Evolutionary conservation across 2,329 filamentous ascomycete species (phyloP).

Genomic region (Trichoderma lentiforme): DNA sequence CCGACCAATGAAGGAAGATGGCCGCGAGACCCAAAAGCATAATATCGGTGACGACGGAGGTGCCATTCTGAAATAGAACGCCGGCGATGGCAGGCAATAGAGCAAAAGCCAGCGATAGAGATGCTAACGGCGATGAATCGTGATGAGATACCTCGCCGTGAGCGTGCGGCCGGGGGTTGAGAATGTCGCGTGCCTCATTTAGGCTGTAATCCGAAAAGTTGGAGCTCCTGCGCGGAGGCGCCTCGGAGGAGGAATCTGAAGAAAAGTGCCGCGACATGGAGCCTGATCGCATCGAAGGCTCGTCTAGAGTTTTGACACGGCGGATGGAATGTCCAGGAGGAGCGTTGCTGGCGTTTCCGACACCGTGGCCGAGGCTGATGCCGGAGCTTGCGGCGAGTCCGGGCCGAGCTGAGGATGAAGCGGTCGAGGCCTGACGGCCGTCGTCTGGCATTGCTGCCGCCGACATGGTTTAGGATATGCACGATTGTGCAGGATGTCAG

Average conservation of each 20-base stretch:
- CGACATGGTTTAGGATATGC: constrained; percentile 9
- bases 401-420: not conserved
- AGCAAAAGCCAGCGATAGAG: constrained; percentile 76
- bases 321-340: constrained; percentile 38
- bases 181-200: constrained; percentile 65
- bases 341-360: not conserved
- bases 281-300: constrained; percentile 26
- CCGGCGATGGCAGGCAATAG: constrained; percentile 83
- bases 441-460: constrained; percentile 23
- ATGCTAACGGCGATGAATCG: constrained; percentile 70
- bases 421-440: constrained; percentile 15
- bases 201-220: constrained; percentile 74
- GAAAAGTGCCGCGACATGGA: constrained; percentile 23
- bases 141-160: constrained; percentile 37
- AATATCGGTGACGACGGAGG: constrained; percentile 78
- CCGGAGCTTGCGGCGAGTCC: constrained; percentile 15
- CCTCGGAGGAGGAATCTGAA: constrained; percentile 29
- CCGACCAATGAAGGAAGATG: constrained; percentile 88
- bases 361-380: constrained; percentile 5
- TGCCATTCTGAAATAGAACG: constrained; percentile 79
- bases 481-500: constrained; percentile 8
- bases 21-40: constrained; percentile 76
- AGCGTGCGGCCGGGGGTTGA: constrained; percentile 48
- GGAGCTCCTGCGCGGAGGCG: constrained; percentile 64
- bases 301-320: constrained; percentile 41